These are phyloP conservation scores for Scheffersomyces lignicola DNA, from an alignment of 1,139 yeast genomes.

Conservation along the genomic window DNA sequence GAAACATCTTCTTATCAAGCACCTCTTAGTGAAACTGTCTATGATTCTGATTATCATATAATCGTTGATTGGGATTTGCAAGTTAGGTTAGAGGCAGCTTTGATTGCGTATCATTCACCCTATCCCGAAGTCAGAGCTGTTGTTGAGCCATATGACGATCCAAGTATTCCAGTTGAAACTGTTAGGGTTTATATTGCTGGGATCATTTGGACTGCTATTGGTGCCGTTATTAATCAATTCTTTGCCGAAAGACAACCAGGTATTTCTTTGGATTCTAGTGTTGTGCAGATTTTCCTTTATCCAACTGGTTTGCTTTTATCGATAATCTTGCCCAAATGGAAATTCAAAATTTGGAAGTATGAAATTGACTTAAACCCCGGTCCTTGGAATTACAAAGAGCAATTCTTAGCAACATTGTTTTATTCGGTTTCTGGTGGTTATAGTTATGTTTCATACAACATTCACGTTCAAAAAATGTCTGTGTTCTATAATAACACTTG, in stretches of 20 bases:
- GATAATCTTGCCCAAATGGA: constrained; percentile 47
- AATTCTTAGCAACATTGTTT: constrained; percentile 45
- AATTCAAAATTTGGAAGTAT: constrained; percentile 36
- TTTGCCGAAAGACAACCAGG: constrained; percentile 57
- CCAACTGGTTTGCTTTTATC: constrained; percentile 52
- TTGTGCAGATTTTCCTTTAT: constrained; percentile 58
- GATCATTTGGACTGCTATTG: constrained; percentile 51
- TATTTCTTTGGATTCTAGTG: constrained; percentile 44
- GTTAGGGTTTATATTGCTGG: constrained; percentile 56
- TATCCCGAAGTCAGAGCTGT: constrained; percentile 68
- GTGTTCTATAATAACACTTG: constrained; percentile 42
- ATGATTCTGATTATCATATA: constrained; percentile 3
- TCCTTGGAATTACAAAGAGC: constrained; percentile 66
- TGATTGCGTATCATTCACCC: constrained; percentile 57
- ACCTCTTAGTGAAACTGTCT: background rate
- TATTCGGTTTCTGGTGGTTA: constrained; percentile 43
- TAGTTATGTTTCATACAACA: constrained; percentile 41
- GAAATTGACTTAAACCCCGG: constrained; percentile 52
- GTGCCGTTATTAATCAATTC: constrained; percentile 58
- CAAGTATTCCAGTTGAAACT: constrained; percentile 52
- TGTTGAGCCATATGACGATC: constrained; percentile 55
- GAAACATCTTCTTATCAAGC: background rate
- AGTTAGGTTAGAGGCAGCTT: constrained; percentile 43
- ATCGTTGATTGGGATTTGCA: constrained; percentile 29
- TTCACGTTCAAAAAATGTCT: constrained; percentile 42